A percentile compares a stretch with the other conserved stretches of the same genome.
Conservation (phyloP, 169 alveolate species). For the Eimeria tenella region DNA sequence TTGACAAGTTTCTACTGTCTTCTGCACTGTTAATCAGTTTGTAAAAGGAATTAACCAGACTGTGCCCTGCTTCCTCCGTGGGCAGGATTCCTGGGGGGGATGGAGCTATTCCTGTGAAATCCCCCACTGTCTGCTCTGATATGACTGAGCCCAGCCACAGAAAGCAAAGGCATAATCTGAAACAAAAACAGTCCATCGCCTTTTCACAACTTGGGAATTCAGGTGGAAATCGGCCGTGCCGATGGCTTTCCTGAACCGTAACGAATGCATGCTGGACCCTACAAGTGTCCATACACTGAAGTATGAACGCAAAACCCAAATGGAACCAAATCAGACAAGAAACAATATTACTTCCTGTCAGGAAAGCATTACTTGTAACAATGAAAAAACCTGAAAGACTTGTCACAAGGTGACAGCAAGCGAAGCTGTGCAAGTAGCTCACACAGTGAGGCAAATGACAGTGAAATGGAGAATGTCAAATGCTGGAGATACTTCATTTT, state of each 20-base stretch:
- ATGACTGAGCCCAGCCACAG: not conserved
- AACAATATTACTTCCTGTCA: too few relatives aligned
- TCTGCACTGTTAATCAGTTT: slow-evolving; percentile 31
- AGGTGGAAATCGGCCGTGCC: too few relatives aligned
- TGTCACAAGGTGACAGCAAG: too few relatives aligned
- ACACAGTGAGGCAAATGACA: too few relatives aligned
- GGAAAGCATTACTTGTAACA: too few relatives aligned
- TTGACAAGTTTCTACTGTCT: slow-evolving; percentile 28
- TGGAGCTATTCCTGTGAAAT: not conserved
- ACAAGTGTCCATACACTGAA: slow-evolving; percentile 30
- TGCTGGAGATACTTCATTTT: too few relatives aligned
- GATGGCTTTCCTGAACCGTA: too few relatives aligned
- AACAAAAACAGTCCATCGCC: not conserved
- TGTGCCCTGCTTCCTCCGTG: slow-evolving; percentile 16
- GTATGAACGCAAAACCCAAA: not conserved
- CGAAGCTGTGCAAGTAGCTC: too few relatives aligned
- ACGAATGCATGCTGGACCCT: not conserved
- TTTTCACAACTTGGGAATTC: too few relatives aligned
- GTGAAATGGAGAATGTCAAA: too few relatives aligned
- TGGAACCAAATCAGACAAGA: too few relatives aligned
- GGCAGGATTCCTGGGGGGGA: slow-evolving; percentile 18
- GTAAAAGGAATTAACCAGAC: slow-evolving; percentile 38
- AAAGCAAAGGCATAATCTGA: not conserved
- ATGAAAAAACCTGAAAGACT: too few relatives aligned
- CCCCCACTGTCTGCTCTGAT: not conserved